These are phyloP conservation scores for Phytophthora ohioensis DNA, from an alignment of 352 stramenopile species.

Conservation along the genomic window DNA sequence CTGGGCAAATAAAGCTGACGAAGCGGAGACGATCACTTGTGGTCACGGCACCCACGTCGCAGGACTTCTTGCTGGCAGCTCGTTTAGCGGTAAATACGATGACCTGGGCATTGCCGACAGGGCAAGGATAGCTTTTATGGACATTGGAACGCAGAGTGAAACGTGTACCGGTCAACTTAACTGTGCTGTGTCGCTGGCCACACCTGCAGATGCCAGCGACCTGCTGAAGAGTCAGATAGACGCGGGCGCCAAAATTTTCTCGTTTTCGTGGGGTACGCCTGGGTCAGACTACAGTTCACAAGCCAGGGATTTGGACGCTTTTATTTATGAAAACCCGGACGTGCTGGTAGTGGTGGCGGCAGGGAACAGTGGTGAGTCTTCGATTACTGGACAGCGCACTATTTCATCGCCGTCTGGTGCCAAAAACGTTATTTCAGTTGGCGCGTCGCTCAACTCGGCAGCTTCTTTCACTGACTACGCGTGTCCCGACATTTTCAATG, in stretches of 20 bases:
- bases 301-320: constrained; percentile 79
- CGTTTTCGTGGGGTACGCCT: constrained; percentile 84
- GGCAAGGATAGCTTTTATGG: constrained; percentile 92
- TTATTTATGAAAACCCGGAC: constrained; percentile 88
- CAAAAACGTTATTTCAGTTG: constrained; percentile 89
- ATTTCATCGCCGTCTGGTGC: constrained; percentile 85
- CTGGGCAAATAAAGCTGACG: constrained; percentile 72
- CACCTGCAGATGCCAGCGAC: constrained; percentile 66
- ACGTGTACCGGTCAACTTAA: constrained; percentile 55
- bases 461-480: constrained; percentile 54
- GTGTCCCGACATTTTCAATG: constrained; percentile 76
- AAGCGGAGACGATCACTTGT: constrained; percentile 72
- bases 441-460: constrained; percentile 74
- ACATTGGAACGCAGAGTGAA: constrained; percentile 76
- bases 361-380: constrained; percentile 89
- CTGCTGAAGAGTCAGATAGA: constrained; percentile 75
- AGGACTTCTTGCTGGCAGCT: constrained; percentile 82
- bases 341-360: constrained; percentile 89
- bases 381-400: constrained; percentile 53
- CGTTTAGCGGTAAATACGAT: constrained; percentile 59
- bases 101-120: constrained; percentile 79
- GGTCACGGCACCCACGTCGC: constrained; percentile 92
- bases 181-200: constrained; percentile 68
- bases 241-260: constrained; percentile 82
- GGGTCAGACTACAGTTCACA: constrained; percentile 83